Evolutionary conservation across 345 rosid species (phyloP).

Genomic region (Limnanthes douglasii): DNA sequence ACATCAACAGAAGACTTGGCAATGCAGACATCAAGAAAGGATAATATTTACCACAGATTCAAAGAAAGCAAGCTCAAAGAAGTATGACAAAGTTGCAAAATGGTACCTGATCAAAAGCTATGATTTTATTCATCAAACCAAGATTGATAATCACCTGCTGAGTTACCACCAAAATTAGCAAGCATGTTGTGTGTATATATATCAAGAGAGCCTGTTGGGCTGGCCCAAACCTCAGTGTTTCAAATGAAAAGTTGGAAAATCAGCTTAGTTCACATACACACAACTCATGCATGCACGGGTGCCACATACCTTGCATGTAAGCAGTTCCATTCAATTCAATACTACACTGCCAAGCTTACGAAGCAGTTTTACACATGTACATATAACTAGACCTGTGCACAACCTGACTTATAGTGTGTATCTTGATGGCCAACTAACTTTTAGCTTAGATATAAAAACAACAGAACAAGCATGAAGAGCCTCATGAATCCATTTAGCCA

Average conservation of each 20-base stretch:
- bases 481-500: not conserved
- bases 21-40: not conserved
- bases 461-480: not conserved
- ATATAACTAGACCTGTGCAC: not conserved
- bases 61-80: not conserved
- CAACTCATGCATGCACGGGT: not conserved
- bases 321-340: not conserved
- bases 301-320: not conserved
- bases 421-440: not conserved
- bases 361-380: not conserved
- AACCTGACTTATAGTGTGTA: not conserved
- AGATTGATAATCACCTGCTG: constrained; percentile 66
- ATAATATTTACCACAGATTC: not conserved
- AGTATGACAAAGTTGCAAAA: not conserved
- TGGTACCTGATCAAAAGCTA: constrained; percentile 80
- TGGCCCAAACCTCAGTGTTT: not conserved
- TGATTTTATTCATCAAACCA: constrained; percentile 62
- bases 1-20: too few relatives aligned
- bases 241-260: not conserved
- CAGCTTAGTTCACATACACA: not conserved
- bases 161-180: constrained; percentile 1
- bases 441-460: not conserved
- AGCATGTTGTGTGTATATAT: not conserved
- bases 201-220: not conserved
- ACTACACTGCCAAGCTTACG: too few relatives aligned